phyloP scores from a whole-genome alignment of 441 rosid species.

The Syzygium malaccense region DNA sequence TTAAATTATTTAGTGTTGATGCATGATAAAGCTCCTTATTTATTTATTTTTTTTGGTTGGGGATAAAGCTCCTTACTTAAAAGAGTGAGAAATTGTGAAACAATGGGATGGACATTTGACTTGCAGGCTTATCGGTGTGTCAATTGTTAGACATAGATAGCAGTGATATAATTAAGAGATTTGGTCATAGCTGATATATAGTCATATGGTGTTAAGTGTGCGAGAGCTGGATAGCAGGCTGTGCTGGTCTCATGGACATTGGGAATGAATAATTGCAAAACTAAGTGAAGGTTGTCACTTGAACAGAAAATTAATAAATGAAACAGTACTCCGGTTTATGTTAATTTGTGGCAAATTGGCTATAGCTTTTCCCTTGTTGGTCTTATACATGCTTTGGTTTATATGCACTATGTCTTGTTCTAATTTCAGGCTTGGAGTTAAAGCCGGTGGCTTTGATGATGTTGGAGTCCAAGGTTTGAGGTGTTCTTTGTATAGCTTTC shows the following conservation, averaged over 20 bases:
- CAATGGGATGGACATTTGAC: neutral
- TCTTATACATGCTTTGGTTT: neutral
- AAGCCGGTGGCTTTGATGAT: conserved; percentile 47
- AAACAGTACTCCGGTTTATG: neutral
- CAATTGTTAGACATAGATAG: neutral
- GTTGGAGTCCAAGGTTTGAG: conserved; percentile 43
- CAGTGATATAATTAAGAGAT: neutral
- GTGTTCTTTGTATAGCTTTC: conserved; percentile 32
- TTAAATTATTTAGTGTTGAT: neutral
- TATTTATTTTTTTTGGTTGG: no score
- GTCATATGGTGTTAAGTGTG: neutral
- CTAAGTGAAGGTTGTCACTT: neutral
- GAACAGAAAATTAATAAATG: neutral
- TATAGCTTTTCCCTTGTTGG: neutral
- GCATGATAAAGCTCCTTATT: no score
- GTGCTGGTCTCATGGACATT: neutral
- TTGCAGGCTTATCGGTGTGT: neutral
- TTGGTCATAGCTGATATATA: neutral
- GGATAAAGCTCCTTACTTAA: neutral
- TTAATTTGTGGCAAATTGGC: neutral
- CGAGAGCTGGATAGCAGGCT: neutral
- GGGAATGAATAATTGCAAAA: neutral
- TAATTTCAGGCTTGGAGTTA: conserved; percentile 35
- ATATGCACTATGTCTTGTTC: neutral
- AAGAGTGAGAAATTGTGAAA: neutral